Evolutionary conservation across 2,329 filamentous ascomycete species (phyloP).

Genomic region (Paecilomyces dactylethromorphus): DNA sequence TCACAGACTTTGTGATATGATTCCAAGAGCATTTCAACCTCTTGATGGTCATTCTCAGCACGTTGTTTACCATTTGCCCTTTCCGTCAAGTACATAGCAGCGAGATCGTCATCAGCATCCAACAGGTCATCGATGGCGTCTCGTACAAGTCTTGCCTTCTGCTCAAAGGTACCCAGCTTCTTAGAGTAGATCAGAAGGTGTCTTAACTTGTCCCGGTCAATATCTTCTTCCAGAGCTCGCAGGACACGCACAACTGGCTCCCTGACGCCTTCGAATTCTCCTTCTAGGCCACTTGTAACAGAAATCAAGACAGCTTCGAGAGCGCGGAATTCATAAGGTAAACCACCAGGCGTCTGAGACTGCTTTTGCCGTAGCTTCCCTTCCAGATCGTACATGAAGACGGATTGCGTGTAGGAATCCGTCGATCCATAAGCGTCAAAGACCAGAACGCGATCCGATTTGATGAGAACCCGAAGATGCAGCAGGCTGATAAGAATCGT

Average conservation of each 20-base stretch:
- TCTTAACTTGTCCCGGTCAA: conserved; percentile 87
- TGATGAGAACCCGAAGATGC: conserved; percentile 93
- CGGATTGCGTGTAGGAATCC: conserved; percentile 88
- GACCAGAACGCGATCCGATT: conserved; percentile 85
- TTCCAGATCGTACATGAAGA: conserved; percentile 97
- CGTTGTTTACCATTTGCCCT: conserved; percentile 68
- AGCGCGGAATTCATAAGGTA: conserved; percentile 94
- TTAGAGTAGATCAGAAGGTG: conserved; percentile 91
- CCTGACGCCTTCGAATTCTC: conserved; percentile 87
- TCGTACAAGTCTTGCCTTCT: conserved; percentile 87
- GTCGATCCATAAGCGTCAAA: conserved; percentile 95
- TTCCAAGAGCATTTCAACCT: conserved; percentile 93
- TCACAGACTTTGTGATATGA: conserved; percentile 97
- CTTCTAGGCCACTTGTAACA: conserved; percentile 84
- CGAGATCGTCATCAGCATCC: conserved; percentile 91
- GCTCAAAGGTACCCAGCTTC: conserved; percentile 92
- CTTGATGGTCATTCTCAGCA: conserved; percentile 81
- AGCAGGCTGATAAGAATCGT: conserved; percentile 93
- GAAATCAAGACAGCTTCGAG: conserved; percentile 92
- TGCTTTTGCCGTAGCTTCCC: conserved; percentile 82
- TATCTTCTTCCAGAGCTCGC: conserved; percentile 88
- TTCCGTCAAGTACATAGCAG: conserved; percentile 92
- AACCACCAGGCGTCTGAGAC: conserved; percentile 45
- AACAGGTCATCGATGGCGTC: conserved; percentile 93
- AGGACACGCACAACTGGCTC: conserved; percentile 87